A percentile compares a stretch with the other conserved stretches of the same genome.
Conservation (phyloP, 2,329 filamentous ascomycete species). For the Alternaria sp. region DNA sequence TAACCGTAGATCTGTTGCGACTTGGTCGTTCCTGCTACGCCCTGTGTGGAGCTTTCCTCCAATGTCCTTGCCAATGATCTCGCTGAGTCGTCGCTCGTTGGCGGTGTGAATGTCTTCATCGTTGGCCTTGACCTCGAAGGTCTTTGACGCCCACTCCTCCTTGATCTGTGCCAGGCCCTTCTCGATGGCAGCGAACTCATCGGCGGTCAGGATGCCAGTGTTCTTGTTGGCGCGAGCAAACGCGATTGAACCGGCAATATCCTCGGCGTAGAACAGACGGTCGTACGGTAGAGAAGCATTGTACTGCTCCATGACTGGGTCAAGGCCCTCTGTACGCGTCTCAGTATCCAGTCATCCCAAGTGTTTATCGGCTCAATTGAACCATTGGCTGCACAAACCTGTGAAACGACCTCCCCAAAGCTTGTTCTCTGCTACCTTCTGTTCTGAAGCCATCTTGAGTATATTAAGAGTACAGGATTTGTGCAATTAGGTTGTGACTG, state of each 20-base stretch:
- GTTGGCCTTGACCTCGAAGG: slow-evolving; percentile 58
- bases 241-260: slow-evolving; percentile 81
- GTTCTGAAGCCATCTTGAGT: slow-evolving; percentile 42
- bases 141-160: slow-evolving; percentile 58
- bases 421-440: slow-evolving; percentile 51
- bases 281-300: slow-evolving; percentile 85
- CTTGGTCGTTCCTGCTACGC: slow-evolving; percentile 88
- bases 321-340: slow-evolving; percentile 70
- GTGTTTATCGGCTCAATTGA: not conserved
- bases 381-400: slow-evolving; percentile 7
- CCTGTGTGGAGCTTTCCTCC: slow-evolving; percentile 90
- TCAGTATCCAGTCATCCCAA: slow-evolving; percentile 20
- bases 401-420: slow-evolving; percentile 50
- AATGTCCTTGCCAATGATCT: slow-evolving; percentile 85
- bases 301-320: slow-evolving; percentile 86
- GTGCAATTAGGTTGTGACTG: slow-evolving; percentile 29
- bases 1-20: slow-evolving; percentile 88
- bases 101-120: slow-evolving; percentile 65
- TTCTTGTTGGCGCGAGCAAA: slow-evolving; percentile 83
- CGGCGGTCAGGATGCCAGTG: slow-evolving; percentile 73
- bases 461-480: not conserved
- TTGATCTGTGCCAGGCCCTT: slow-evolving; percentile 69
- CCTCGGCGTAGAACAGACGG: slow-evolving; percentile 77
- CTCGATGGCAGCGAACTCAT: slow-evolving; percentile 79
- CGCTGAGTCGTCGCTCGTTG: slow-evolving; percentile 66